These are phyloP conservation scores for Petasospora fabianii DNA, from an alignment of 1,139 yeast genomes.

Conservation along the genomic window DNA sequence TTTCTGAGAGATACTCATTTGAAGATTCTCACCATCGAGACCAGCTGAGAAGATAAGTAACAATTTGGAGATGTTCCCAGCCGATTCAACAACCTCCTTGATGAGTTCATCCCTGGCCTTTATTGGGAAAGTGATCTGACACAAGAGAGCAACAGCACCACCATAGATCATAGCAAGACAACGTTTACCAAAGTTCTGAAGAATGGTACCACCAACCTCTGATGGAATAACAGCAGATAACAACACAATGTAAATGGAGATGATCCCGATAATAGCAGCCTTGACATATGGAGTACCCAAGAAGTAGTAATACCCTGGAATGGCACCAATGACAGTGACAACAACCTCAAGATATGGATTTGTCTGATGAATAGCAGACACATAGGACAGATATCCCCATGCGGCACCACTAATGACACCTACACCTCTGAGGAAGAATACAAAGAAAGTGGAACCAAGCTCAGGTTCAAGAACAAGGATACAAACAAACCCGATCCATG, in stretches of 20 bases:
- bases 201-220: conserved; percentile 38
- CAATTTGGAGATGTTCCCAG: conserved; percentile 38
- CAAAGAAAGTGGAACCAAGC: conserved; percentile 47
- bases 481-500: conserved; percentile 52
- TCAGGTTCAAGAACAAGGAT: conserved; percentile 46
- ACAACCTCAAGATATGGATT: conserved; percentile 42
- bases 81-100: conserved; percentile 37
- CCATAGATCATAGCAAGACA: conserved; percentile 48
- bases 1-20: conserved; percentile 27
- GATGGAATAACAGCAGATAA: conserved; percentile 40
- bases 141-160: conserved; percentile 42
- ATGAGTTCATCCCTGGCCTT: conserved; percentile 43
- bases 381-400: conserved; percentile 46
- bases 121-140: conserved; percentile 43
- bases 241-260: conserved; percentile 43
- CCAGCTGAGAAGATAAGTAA: conserved; percentile 38
- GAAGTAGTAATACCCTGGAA: conserved; percentile 42
- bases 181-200: conserved; percentile 43
- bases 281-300: conserved; percentile 45
- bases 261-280: conserved; percentile 46
- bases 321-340: conserved; percentile 39
- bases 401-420: conserved; percentile 46
- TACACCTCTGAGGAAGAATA: conserved; percentile 41
- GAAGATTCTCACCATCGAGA: conserved; percentile 34
- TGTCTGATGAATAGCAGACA: conserved; percentile 37